These are phyloP conservation scores for Penicillium frequentans DNA, from an alignment of 2,329 filamentous ascomycete genomes.

Conservation along the genomic window DNA sequence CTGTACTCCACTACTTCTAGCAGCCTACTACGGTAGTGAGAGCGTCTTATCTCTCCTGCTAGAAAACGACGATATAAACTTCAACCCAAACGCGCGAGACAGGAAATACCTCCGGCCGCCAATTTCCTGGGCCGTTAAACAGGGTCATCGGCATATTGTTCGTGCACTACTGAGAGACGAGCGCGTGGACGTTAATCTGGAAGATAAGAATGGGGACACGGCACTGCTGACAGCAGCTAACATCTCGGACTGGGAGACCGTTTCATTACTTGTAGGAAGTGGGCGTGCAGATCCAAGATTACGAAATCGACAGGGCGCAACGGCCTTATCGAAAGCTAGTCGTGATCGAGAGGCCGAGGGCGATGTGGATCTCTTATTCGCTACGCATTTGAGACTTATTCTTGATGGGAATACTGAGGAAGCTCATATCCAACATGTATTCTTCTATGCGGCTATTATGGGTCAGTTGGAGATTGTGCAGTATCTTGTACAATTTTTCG, in stretches of 20 bases:
- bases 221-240: slow-evolving; percentile 16
- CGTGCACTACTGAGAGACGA: slow-evolving; percentile 15
- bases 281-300: slow-evolving; percentile 16
- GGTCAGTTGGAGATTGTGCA: slow-evolving; percentile 18
- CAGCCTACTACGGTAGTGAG: slow-evolving; percentile 14
- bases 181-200: slow-evolving; percentile 19
- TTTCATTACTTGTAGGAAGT: slow-evolving; percentile 9
- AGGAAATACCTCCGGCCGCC: slow-evolving; percentile 19
- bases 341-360: slow-evolving; percentile 1
- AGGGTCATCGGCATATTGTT: slow-evolving; percentile 9
- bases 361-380: slow-evolving; percentile 14
- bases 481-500: slow-evolving; percentile 18
- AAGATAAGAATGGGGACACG: slow-evolving; percentile 20
- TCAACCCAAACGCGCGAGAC: slow-evolving; percentile 20
- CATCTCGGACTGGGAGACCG: slow-evolving; percentile 6
- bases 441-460: slow-evolving; percentile 21
- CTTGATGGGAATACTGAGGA: slow-evolving; percentile 12
- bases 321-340: slow-evolving; percentile 14
- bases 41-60: slow-evolving; percentile 13
- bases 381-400: slow-evolving; percentile 17
- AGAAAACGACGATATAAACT: slow-evolving; percentile 4
- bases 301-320: slow-evolving; percentile 15
- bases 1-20: slow-evolving; percentile 19
- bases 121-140: slow-evolving; percentile 20
- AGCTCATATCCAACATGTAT: slow-evolving; percentile 21